These are phyloP conservation scores for Candida nemodendra DNA, from an alignment of 805 yeast species.

Conservation along the genomic window DNA sequence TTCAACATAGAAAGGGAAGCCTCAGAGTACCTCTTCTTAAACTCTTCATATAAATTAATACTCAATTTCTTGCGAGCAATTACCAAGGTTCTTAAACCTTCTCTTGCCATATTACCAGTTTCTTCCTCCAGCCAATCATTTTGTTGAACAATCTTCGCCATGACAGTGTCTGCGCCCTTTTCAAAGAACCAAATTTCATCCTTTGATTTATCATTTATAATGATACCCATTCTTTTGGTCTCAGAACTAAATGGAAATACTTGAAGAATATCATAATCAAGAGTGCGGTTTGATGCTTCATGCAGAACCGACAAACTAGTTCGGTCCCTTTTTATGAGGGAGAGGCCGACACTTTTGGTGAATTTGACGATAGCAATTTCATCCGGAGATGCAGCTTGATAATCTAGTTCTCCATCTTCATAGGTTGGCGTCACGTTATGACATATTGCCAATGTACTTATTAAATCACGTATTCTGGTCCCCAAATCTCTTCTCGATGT, in stretches of 20 bases:
- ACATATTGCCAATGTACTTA: constrained; percentile 84
- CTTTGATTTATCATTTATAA: constrained; percentile 59
- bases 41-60: constrained; percentile 54
- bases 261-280: constrained; percentile 68
- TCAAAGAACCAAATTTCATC: constrained; percentile 81
- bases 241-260: constrained; percentile 95
- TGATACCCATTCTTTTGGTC: constrained; percentile 93
- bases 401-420: constrained; percentile 71
- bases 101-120: constrained; percentile 96
- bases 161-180: constrained; percentile 97
- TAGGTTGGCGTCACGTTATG: constrained; percentile 95
- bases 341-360: constrained; percentile 82
- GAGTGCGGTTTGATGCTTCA: constrained; percentile 47
- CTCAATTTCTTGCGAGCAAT: constrained; percentile 80
- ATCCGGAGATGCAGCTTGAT: constrained; percentile 98
- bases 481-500: constrained; percentile 66
- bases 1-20: constrained; percentile 79
- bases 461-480: constrained; percentile 72
- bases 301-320: constrained; percentile 68
- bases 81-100: constrained; percentile 93
- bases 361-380: constrained; percentile 95
- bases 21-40: constrained; percentile 59
- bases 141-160: constrained; percentile 75
- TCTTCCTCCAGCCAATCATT: constrained; percentile 99
- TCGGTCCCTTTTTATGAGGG: constrained; percentile 80